Conservation (phyloP, 352 stramenopile genomes). For the Saprolegnia parasitica region DNA sequence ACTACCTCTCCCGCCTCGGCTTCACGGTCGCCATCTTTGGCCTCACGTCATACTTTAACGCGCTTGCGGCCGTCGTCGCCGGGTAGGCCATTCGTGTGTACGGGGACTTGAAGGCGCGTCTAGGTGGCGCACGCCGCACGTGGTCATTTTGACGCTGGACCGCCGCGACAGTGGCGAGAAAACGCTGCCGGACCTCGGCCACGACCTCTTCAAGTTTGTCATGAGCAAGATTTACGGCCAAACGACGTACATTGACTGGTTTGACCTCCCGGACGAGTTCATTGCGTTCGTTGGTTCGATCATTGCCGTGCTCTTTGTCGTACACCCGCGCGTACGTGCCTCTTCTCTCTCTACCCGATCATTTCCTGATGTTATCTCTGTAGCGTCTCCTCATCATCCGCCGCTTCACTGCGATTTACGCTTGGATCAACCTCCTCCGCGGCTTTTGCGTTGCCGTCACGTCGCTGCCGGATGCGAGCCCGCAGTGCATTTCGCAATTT, state of each 20-base stretch:
- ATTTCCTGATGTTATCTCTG: slow-evolving; percentile 6
- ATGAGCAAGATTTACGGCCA: slow-evolving; percentile 81
- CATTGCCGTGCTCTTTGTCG: slow-evolving; percentile 57
- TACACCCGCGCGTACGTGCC: slow-evolving; percentile 66
- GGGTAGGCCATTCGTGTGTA: slow-evolving; percentile 37
- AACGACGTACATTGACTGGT: slow-evolving; percentile 79
- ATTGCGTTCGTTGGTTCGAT: slow-evolving; percentile 63
- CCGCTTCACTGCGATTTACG: slow-evolving; percentile 79
- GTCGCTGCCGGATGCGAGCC: slow-evolving; percentile 78
- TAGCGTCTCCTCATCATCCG: slow-evolving; percentile 78
- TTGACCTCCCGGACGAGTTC: slow-evolving; percentile 80
- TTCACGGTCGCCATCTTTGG: slow-evolving; percentile 72
- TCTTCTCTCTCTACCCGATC: not conserved
- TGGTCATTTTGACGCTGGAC: slow-evolving; percentile 66
- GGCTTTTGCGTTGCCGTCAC: slow-evolving; percentile 83
- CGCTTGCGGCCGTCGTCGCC: slow-evolving; percentile 69
- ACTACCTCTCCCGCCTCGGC: slow-evolving; percentile 74
- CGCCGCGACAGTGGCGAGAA: slow-evolving; percentile 58
- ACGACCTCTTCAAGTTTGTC: slow-evolving; percentile 84
- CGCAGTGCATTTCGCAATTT: slow-evolving; percentile 85
- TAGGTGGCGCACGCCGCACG: slow-evolving; percentile 77
- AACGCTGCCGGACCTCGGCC: slow-evolving; percentile 76
- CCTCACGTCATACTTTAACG: slow-evolving; percentile 79
- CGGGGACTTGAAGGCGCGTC: not conserved
- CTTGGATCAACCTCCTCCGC: slow-evolving; percentile 81